Evolutionary conservation across 2,329 filamentous ascomycete species (phyloP).

Genomic region (Penicillium vulpinum): DNA sequence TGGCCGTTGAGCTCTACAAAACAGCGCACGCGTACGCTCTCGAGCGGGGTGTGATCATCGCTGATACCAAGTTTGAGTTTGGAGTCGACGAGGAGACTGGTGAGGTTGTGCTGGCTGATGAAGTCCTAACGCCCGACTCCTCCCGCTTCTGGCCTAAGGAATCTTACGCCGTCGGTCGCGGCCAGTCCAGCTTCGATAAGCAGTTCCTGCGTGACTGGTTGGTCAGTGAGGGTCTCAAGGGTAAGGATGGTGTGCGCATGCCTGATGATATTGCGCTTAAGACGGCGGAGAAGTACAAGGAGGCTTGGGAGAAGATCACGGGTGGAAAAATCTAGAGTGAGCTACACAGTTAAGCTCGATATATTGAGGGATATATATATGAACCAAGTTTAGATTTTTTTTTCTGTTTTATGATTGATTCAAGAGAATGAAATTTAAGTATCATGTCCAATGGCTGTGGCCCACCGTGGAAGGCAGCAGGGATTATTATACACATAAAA

Average conservation of each 20-base stretch:
- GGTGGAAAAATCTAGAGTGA: constrained; percentile 46
- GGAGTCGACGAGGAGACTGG: constrained; percentile 64
- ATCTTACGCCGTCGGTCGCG: constrained; percentile 68
- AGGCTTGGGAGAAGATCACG: constrained; percentile 71
- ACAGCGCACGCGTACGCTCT: constrained; percentile 46
- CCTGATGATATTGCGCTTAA: constrained; percentile 68
- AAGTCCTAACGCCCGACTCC: constrained; percentile 80
- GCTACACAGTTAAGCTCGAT: neutral
- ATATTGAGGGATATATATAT: neutral
- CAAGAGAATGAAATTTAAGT: constrained; percentile 2
- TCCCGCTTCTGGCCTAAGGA: constrained; percentile 84
- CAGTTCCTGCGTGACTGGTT: constrained; percentile 83
- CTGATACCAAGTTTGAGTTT: constrained; percentile 77
- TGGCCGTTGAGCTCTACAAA: constrained; percentile 65
- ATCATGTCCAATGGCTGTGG: constrained; percentile 3
- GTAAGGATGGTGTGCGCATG: constrained; percentile 70
- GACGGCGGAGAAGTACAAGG: constrained; percentile 71
- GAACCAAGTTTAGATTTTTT: neutral
- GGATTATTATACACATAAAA: constrained; percentile 10
- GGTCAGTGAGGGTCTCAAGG: constrained; percentile 69
- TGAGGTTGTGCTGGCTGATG: constrained; percentile 74
- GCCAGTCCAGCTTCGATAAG: constrained; percentile 88
- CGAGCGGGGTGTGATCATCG: constrained; percentile 71
- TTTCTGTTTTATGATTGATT: constrained; percentile 9
- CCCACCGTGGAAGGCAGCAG: neutral